Evolutionary conservation across 202 grass and related monocot species (phyloP), one percentile per base, ranked within the genome.

Genomic region (Zoysia matrella): DNA sequence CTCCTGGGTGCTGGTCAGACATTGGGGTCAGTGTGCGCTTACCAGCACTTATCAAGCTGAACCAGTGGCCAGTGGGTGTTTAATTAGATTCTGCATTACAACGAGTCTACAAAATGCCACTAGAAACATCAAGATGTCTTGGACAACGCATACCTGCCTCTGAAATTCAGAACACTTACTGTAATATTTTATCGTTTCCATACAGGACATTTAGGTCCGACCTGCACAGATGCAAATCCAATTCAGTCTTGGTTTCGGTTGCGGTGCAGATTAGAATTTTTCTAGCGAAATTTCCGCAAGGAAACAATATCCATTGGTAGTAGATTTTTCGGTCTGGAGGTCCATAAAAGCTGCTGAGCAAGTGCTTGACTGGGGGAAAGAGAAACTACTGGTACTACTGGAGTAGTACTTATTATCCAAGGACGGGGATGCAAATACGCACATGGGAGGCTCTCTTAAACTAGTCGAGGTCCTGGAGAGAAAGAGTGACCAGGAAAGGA

Each of bases 41-140:
- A 69, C 46, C 52, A 2, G 44, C 39, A 86, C 60, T 62, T 89
- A 78, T 70, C 15, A 69, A 67, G 83, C 64, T 86, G 82, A 79
- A 89, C 78, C 55, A 51, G 42, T 53, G 82, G 46, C 8, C 62
- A 22, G 22, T 22, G 53, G 2, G 56, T 8, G 60, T 3, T 46
- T 71, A 12, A n/a, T 40, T 42, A 6, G 11, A 8, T 10, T 39
- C 4, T 49, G 44, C 44, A 51, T 11, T 14, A 54, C 15, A 68
- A 41, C 40, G 67, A 40, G 15, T 75, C 12, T 67, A 22, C 68
- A 10, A 73, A 61, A 52, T 6, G 65, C 52, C 54, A 9, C 65
- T 22, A n/a, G 22, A 75, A 76, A n/a, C 16, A 62, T 9, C 60
- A n/a, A 18, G 60, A 41, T 62, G 69, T 57, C 47, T 40, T 3